Evolutionary conservation across 371 early-diverging fungal genomes (phyloP).

Genomic region (Mucor lusitanicus): DNA sequence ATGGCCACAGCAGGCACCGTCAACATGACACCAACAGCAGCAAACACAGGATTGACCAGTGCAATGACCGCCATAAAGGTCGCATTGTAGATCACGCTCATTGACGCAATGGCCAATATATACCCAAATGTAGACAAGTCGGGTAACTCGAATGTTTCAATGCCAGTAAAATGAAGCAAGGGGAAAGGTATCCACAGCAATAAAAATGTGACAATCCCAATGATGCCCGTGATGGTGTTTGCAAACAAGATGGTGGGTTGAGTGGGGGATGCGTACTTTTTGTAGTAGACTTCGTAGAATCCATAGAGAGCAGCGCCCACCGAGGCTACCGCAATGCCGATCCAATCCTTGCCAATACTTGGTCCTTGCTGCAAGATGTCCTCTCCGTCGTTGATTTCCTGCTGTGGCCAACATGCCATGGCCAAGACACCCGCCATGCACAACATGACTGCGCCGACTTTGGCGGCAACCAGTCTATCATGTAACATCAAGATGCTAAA

Average conservation of each 20-base stretch:
- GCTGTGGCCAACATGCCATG: slow-evolving; percentile 57
- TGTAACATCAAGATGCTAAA: slow-evolving; percentile 71
- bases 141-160: slow-evolving; percentile 73
- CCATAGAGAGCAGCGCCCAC: slow-evolving; percentile 61
- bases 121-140: slow-evolving; percentile 47
- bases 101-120: slow-evolving; percentile 65
- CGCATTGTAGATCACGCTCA: slow-evolving; percentile 78
- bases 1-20: slow-evolving; percentile 79
- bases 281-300: slow-evolving; percentile 78
- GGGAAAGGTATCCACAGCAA: slow-evolving; percentile 81
- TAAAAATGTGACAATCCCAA: slow-evolving; percentile 61
- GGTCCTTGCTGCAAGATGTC: slow-evolving; percentile 3
- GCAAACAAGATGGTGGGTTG: slow-evolving; percentile 70
- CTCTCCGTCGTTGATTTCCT: neutral
- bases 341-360: slow-evolving; percentile 10
- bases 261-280: slow-evolving; percentile 70
- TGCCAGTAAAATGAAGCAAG: slow-evolving; percentile 57
- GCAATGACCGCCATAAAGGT: slow-evolving; percentile 80
- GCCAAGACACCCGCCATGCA: slow-evolving; percentile 71
- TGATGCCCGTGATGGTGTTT: slow-evolving; percentile 67
- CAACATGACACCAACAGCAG: slow-evolving; percentile 81
- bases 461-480: slow-evolving; percentile 59
- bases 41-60: slow-evolving; percentile 79
- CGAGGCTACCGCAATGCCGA: slow-evolving; percentile 57
- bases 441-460: slow-evolving; percentile 65